These are phyloP conservation scores for Plantago coronopus DNA, from an alignment of 305 asterid species.

Conservation along the genomic window DNA sequence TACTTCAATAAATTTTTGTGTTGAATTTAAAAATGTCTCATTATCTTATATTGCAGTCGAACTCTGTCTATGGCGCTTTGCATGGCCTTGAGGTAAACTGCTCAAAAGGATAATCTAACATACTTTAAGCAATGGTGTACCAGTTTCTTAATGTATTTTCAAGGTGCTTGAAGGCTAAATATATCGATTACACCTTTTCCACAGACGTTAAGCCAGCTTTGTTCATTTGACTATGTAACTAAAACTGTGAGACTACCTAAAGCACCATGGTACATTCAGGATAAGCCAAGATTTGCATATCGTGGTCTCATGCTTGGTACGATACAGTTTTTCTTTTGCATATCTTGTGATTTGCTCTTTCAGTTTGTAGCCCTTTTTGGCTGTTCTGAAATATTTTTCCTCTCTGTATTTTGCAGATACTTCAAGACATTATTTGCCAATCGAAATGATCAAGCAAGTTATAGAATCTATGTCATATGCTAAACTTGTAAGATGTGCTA, in stretches of 20 bases:
- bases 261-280: constrained; percentile 91
- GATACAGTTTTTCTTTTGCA: constrained; percentile 25
- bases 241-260: constrained; percentile 60
- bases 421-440: constrained; percentile 81
- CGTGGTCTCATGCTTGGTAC: constrained; percentile 86
- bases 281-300: constrained; percentile 77
- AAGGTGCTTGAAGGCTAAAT: no score
- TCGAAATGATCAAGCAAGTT: constrained; percentile 74
- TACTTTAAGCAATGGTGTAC: constrained; percentile 3
- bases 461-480: constrained; percentile 91
- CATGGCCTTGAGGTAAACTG: constrained; percentile 82
- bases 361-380: constrained; percentile 6
- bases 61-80: constrained; percentile 75
- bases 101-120: constrained; percentile 4
- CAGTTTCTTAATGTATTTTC: constrained; percentile 9
- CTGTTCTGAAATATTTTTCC: constrained; percentile 19
- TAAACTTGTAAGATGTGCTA: constrained; percentile 73
- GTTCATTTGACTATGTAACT: constrained; percentile 67
- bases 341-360: constrained; percentile 13
- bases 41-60: constrained; percentile 57
- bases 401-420: constrained; percentile 58
- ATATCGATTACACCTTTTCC: constrained; percentile 24
- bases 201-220: constrained; percentile 89
- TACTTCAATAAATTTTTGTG: constrained; percentile 14
- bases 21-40: constrained; percentile 25